Conservation (phyloP, 2,329 filamentous ascomycete species). For the Trichophyton benhamiae region DNA sequence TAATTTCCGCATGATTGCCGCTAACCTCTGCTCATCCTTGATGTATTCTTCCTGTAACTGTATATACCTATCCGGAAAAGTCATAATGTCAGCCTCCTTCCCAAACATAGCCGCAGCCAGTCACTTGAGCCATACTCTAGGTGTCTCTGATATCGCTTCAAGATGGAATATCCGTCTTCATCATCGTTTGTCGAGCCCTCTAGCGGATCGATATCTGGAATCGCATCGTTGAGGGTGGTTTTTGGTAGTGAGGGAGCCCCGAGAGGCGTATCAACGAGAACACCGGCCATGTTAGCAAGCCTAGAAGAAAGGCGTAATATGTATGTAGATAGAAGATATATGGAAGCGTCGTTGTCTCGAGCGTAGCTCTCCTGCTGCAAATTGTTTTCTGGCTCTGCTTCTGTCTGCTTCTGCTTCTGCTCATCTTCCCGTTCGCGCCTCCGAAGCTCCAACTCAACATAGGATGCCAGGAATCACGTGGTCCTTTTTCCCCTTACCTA, state of each 20-base stretch:
- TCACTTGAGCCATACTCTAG: slow-evolving; percentile 55
- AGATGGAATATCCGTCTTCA: slow-evolving; percentile 82
- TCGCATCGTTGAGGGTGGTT: slow-evolving; percentile 59
- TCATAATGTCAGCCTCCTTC: background rate
- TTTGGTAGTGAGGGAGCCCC: slow-evolving; percentile 59
- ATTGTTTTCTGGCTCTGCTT: background rate
- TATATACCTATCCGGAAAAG: slow-evolving; percentile 54
- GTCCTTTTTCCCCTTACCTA: too few species aligned
- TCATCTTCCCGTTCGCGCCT: background rate
- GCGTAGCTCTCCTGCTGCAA: background rate
- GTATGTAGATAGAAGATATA: background rate
- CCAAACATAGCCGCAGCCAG: background rate
- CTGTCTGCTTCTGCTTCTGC: background rate
- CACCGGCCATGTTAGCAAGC: slow-evolving; percentile 59
- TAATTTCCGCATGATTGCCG: background rate
- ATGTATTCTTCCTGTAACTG: slow-evolving; percentile 99
- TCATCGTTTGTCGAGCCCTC: slow-evolving; percentile 71
- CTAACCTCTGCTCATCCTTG: slow-evolving; percentile 93
- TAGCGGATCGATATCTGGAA: slow-evolving; percentile 80
- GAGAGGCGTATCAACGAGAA: slow-evolving; percentile 64
- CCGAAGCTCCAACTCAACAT: background rate
- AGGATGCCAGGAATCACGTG: background rate
- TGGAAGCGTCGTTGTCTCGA: background rate
- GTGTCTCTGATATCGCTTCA: slow-evolving; percentile 95
- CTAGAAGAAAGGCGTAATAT: background rate